These are phyloP conservation scores for Nidula microcarpa DNA, from an alignment of 768 basidiomycete genomes.

Conservation along the genomic window DNA sequence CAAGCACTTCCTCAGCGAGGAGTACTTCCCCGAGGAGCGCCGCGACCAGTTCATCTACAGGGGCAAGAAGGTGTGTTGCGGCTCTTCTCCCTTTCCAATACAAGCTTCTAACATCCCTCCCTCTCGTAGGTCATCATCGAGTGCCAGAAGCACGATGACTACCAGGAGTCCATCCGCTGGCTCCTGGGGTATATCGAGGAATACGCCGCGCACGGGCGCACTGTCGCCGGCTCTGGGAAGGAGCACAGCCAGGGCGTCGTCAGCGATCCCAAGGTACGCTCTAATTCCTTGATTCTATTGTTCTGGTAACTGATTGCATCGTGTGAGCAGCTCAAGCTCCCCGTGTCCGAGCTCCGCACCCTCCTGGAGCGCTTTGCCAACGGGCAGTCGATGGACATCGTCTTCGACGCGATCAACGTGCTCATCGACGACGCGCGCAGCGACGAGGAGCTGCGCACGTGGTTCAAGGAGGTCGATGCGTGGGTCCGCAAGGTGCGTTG, in stretches of 20 bases:
- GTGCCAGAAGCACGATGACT: conserved; percentile 89
- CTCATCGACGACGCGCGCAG: conserved; percentile 72
- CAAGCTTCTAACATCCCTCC: neutral
- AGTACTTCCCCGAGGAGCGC: conserved; percentile 88
- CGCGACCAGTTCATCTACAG: conserved; percentile 93
- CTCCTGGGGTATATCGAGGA: conserved; percentile 59
- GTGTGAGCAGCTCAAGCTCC: conserved; percentile 39
- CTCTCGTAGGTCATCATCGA: conserved; percentile 69
- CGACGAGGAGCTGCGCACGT: conserved; percentile 71
- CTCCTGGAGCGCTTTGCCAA: conserved; percentile 92
- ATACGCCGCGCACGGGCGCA: conserved; percentile 52
- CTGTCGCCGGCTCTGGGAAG: conserved; percentile 2
- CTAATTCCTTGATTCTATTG: no score
- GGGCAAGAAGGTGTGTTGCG: conserved; percentile 70
- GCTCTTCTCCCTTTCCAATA: neutral
- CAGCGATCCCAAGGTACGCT: no score
- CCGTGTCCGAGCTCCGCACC: conserved; percentile 65
- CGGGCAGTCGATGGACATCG: conserved; percentile 56
- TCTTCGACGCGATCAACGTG: conserved; percentile 67
- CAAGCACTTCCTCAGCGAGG: conserved; percentile 70
- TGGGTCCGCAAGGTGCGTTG: conserved; percentile 61
- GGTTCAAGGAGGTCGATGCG: conserved; percentile 62
- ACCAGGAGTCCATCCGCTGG: conserved; percentile 81
- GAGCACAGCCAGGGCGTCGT: no score
- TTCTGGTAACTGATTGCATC: no score